These are phyloP conservation scores for Nicotiana undulata DNA, from an alignment of 257 asterid species.

Conservation along the genomic window DNA sequence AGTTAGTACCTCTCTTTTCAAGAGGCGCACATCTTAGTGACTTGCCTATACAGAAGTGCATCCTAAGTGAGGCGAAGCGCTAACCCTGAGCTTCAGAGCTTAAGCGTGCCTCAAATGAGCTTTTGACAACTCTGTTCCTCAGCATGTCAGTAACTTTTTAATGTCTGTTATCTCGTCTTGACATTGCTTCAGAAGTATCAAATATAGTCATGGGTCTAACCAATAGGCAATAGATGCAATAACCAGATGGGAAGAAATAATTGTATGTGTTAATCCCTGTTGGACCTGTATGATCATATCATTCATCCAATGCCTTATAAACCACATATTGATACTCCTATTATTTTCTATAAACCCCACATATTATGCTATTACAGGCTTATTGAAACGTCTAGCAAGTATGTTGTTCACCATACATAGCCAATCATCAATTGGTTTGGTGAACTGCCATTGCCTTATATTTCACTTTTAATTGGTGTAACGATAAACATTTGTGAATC, in stretches of 20 bases:
- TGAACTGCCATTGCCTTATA: no score
- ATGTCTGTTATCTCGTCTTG: neutral
- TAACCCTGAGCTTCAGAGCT: no score
- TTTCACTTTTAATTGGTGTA: no score
- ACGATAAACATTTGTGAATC: no score
- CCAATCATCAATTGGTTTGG: no score
- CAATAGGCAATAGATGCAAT: neutral
- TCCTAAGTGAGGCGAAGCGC: no score
- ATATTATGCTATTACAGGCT: neutral
- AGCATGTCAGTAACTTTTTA: neutral
- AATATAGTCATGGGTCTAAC: neutral
- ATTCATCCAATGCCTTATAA: neutral
- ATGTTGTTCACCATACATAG: neutral
- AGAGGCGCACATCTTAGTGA: no score
- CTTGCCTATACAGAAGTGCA: no score
- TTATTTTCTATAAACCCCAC: neutral
- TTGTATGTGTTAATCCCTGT: neutral
- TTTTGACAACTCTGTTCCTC: no score
- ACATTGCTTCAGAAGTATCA: neutral
- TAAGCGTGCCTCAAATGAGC: no score
- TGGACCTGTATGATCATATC: neutral
- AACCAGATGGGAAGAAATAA: neutral
- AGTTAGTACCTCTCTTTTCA: no score
- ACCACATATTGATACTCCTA: neutral
- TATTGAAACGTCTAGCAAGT: no score